Base-by-base conservation (phyloP, 1,284 basidiomycete species). In the Cutaneotrichosporon sp. region DNA sequence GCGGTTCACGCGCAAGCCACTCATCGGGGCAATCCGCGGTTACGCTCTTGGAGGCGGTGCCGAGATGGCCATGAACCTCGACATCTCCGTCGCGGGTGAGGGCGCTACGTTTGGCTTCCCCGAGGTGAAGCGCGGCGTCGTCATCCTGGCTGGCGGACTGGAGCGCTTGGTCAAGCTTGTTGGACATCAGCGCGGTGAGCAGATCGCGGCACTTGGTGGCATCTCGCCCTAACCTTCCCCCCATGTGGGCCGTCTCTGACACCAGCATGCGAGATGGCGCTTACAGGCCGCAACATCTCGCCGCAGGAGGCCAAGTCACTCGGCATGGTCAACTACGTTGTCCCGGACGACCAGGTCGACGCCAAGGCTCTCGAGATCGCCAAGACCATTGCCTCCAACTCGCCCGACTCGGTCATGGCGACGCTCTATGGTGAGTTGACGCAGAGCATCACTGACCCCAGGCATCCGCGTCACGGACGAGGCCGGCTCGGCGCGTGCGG, bases 11-110 rank as follows among this genome's bases (percentile, higher is more conserved):
- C 60, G 65, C 31, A 68, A 68, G 56, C 66, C 66, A 5, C 57
- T 68, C 62, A 68, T 68, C 11, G 66, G 66, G 21, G 66, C 66
- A 1, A 63, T 68, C 42, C 58, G 61, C 52, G 66, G 66, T 22
- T 58, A 62, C 42, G 66, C 64, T 0, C 62, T 68, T 30, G 66
- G 66, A 8, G 66, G 66, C 22, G 66, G 66, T 11, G 38, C 30
- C n/a, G 66, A 68, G 60, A 60, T 68, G 32, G 64, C 42, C 8
- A 49, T 63, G 32, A 65, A 65, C 59, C 64, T 65, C 57, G 66
- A 68, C 64, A 61, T 68, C 7, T 51, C 38, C 11, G 50, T 68
- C 21, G 66, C 64, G 18, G 64, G 66, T 47, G 40, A 65, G 53
- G 46, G 40, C 11, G 61, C 66, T 1, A 52, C 40, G 2, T 62